phyloP scores from a whole-genome alignment of 2,329 filamentous ascomycete species.

The Immersiporthe knoxdaviesiana region DNA sequence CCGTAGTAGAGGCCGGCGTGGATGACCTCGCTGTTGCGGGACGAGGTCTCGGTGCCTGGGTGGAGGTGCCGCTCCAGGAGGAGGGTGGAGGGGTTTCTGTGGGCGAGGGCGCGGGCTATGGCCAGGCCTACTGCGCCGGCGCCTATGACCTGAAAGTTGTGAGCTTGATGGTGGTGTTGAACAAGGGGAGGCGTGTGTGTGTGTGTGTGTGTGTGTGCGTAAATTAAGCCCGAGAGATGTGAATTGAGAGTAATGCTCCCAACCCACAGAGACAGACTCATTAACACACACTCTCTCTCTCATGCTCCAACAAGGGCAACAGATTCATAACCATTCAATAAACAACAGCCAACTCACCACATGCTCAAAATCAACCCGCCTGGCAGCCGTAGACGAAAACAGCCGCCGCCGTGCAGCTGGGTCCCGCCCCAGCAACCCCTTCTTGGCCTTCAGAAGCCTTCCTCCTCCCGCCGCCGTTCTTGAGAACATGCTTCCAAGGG shows the following conservation, averaged over 20 bases:
- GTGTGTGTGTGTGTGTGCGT: not conserved
- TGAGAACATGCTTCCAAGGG: constrained; percentile 24
- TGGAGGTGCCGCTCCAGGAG: constrained; percentile 78
- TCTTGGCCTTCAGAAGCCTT: not conserved
- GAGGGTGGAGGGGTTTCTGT: constrained; percentile 65
- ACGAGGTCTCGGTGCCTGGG: constrained; percentile 83
- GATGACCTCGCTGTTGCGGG: constrained; percentile 93
- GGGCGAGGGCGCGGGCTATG: constrained; percentile 70
- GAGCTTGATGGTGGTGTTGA: not conserved
- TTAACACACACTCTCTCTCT: not conserved
- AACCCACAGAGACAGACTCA: not conserved
- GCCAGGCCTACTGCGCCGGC: constrained; percentile 77
- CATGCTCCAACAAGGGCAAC: not conserved
- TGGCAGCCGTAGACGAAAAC: constrained; percentile 43
- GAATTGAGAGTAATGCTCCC: too few species aligned
- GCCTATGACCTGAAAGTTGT: constrained; percentile 53
- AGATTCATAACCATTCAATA: not conserved
- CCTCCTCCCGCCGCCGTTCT: constrained; percentile 6
- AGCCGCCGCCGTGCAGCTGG: constrained; percentile 6
- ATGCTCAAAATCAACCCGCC: constrained; percentile 50
- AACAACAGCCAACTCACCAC: constrained; percentile 39
- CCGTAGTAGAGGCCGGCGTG: constrained; percentile 96
- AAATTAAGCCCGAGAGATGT: not conserved
- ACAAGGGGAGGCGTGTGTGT: not conserved
- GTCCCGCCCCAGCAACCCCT: not conserved